A percentile compares a stretch with the other conserved stretches of the same genome.
These are phyloP conservation scores for Musa schizocarpa DNA, from an alignment of 176 grass and related monocot genomes.

Conservation along the genomic window DNA sequence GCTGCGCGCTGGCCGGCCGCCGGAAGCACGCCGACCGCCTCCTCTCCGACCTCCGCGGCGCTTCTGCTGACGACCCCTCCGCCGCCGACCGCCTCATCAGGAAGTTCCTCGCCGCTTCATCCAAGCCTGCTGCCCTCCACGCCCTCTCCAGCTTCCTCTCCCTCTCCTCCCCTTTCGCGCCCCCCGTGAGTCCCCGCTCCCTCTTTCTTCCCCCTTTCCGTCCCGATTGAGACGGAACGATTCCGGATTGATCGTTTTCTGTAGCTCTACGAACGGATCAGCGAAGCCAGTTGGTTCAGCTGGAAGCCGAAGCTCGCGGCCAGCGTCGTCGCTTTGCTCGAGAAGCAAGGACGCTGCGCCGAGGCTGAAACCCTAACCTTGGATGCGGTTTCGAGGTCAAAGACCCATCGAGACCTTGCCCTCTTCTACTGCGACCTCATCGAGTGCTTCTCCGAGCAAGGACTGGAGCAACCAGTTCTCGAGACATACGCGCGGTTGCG, in stretches of 20 bases:
- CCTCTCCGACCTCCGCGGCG: slow-evolving; percentile 58
- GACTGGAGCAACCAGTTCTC: slow-evolving; percentile 31
- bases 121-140: slow-evolving; percentile 62
- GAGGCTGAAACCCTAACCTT: slow-evolving; percentile 46
- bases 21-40: slow-evolving; percentile 54
- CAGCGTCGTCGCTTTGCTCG: slow-evolving; percentile 40
- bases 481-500: slow-evolving; percentile 42
- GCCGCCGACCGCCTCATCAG: slow-evolving; percentile 59
- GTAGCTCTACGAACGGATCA: slow-evolving; percentile 65
- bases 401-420: slow-evolving; percentile 26
- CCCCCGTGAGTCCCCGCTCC: slow-evolving; percentile 32
- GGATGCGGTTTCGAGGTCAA: slow-evolving; percentile 40
- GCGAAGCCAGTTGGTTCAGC: slow-evolving; percentile 60
- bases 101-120: slow-evolving; percentile 59
- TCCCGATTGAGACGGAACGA: neutral
- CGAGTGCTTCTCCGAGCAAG: slow-evolving; percentile 52
- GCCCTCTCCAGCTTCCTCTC: slow-evolving; percentile 71
- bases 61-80: slow-evolving; percentile 30
- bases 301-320: slow-evolving; percentile 67
- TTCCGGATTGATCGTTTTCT: neutral
- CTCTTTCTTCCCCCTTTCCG: neutral
- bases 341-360: slow-evolving; percentile 26
- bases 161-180: slow-evolving; percentile 50
- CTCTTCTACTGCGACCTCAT: slow-evolving; percentile 83
- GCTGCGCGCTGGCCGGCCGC: slow-evolving; percentile 34